These are phyloP conservation scores for Elsinoe necatrix DNA, from an alignment of 2,329 filamentous ascomycete species.

Conservation along the genomic window DNA sequence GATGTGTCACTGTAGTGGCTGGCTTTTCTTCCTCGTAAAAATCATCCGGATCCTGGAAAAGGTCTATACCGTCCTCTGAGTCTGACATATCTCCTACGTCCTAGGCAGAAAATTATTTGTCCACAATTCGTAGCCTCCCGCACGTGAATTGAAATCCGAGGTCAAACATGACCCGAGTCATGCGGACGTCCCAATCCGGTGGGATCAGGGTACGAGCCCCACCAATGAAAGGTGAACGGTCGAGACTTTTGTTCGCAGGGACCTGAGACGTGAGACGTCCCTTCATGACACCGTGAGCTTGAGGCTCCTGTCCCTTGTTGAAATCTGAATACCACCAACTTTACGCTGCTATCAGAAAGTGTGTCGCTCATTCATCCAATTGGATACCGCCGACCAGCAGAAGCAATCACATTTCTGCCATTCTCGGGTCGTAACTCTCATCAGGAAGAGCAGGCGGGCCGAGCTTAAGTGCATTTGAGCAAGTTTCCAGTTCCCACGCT, in stretches of 20 bases:
- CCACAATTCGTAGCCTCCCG: neutral
- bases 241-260: neutral
- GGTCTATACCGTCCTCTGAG: slow-evolving; percentile 29
- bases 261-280: neutral
- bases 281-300: neutral
- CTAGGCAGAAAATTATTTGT: neutral
- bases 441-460: neutral
- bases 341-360: neutral
- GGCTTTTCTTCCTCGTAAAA: slow-evolving; percentile 72
- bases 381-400: neutral
- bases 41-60: slow-evolving; percentile 75
- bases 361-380: neutral
- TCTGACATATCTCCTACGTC: slow-evolving; percentile 15
- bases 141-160: neutral
- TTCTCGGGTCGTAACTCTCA: neutral
- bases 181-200: neutral
- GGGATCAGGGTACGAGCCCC: neutral
- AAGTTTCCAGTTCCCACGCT: slow-evolving; percentile 3
- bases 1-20: slow-evolving; percentile 64
- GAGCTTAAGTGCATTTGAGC: slow-evolving; percentile 7
- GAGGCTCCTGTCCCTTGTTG: neutral
- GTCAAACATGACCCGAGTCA: slow-evolving; percentile 1
- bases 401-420: neutral
- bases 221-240: neutral
- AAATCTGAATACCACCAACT: neutral